Evolutionary conservation across 495 filamentous ascomycete genomes (phyloP).

Genomic region (Pseudevernia furfuracea): DNA sequence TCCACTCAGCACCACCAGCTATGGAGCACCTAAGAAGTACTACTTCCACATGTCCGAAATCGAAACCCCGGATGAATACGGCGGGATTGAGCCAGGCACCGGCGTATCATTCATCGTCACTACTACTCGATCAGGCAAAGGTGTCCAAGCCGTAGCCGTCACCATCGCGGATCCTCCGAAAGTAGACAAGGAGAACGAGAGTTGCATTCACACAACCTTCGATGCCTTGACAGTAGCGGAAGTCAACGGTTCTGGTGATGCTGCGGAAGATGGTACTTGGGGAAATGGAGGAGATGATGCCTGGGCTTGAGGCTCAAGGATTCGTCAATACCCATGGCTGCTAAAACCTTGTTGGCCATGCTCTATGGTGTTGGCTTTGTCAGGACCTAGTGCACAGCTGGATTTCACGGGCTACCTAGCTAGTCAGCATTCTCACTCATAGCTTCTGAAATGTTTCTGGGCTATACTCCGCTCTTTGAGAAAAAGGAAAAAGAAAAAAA

Average conservation of each 20-base stretch:
- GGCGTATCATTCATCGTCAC: slow-evolving; percentile 13
- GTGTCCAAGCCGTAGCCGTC: slow-evolving; percentile 16
- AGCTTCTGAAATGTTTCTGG: no score
- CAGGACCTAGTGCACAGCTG: not conserved
- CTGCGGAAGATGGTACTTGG: not conserved
- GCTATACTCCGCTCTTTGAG: no score
- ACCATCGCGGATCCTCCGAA: slow-evolving; percentile 13
- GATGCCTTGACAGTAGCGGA: not conserved
- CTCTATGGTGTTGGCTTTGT: not conserved
- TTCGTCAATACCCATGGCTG: not conserved
- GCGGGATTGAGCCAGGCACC: slow-evolving; percentile 11
- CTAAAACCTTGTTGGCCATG: not conserved
- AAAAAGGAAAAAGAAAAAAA: no score
- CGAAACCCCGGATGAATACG: slow-evolving; percentile 10
- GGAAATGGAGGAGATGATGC: not conserved
- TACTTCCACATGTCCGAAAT: slow-evolving; percentile 20
- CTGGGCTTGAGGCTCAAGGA: not conserved
- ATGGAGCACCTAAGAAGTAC: slow-evolving; percentile 13
- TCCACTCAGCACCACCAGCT: not conserved
- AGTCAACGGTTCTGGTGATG: not conserved
- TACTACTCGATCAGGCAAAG: slow-evolving; percentile 8
- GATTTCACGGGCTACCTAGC: not conserved
- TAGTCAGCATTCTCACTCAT: no score
- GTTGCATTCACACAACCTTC: not conserved
- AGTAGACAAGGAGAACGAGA: slow-evolving; percentile 5